phyloP scores from a whole-genome alignment of 2,329 filamentous ascomycete species.

The Fusarium duplospermum region DNA sequence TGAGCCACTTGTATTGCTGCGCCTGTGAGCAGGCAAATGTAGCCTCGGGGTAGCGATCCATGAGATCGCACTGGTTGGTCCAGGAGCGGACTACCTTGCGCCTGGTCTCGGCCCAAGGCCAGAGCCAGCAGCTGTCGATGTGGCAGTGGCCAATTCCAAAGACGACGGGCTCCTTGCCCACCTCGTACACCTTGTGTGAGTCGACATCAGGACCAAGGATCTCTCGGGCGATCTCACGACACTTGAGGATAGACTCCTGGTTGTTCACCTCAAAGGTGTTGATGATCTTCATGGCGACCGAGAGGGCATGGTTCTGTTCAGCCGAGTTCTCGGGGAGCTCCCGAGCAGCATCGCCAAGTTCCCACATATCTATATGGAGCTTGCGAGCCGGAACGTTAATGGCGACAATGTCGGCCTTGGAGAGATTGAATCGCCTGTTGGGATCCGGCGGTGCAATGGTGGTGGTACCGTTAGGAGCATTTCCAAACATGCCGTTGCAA shows the following conservation, averaged over 20 bases:
- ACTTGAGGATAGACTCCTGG: conserved; percentile 80
- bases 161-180: conserved; percentile 79
- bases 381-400: conserved; percentile 87
- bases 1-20: conserved; percentile 98
- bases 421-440: conserved; percentile 82
- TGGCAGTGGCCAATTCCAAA: conserved; percentile 96
- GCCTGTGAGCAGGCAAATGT: conserved; percentile 93
- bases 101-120: conserved; percentile 98
- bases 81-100: conserved; percentile 95
- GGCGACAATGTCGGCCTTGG: conserved; percentile 85
- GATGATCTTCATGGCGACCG: conserved; percentile 88
- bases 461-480: conserved; percentile 80
- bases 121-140: conserved; percentile 98
- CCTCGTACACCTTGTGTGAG: conserved; percentile 85
- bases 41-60: conserved; percentile 95
- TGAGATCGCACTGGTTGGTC: conserved; percentile 95
- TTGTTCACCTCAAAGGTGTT: conserved; percentile 87
- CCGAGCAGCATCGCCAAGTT: conserved; percentile 89
- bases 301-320: conserved; percentile 87
- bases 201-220: conserved; percentile 87
- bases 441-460: conserved; percentile 88
- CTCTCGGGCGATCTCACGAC: conserved; percentile 83
- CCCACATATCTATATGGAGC: conserved; percentile 94
- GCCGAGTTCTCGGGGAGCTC: conserved; percentile 91
- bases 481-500: conserved; percentile 98